A percentile compares a stretch with the other conserved stretches of the same genome.
phyloP scores from a whole-genome alignment of 2,329 filamentous ascomycete genomes.

The Aaosphaeria pasadenensis region DNA sequence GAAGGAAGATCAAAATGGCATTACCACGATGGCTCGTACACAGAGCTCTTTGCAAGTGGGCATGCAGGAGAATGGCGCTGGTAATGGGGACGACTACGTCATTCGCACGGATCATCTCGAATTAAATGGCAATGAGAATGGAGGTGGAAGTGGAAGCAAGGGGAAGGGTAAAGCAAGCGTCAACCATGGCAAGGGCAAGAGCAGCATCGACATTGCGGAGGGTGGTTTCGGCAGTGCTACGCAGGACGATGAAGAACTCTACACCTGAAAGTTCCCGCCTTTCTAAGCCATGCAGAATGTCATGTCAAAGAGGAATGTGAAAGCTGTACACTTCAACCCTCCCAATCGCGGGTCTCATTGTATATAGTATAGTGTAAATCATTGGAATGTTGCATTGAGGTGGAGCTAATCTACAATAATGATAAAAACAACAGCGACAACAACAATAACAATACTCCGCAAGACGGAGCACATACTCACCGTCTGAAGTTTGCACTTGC shows the following conservation, averaged over 20 bases:
- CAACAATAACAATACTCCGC: too few relatives aligned
- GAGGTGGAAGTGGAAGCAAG: constrained; percentile 12
- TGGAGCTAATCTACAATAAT: too few relatives aligned
- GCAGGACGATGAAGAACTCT: constrained; percentile 41
- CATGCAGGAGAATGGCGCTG: not conserved
- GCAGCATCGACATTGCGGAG: constrained; percentile 32
- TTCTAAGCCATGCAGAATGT: too few relatives aligned
- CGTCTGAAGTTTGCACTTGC: too few relatives aligned
- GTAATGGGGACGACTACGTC: constrained; percentile 33
- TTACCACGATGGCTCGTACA: constrained; percentile 26
- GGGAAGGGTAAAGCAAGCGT: constrained; percentile 36
- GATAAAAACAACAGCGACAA: too few relatives aligned
- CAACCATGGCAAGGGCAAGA: constrained; percentile 33
- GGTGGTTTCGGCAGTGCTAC: constrained; percentile 39
- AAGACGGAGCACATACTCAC: too few relatives aligned
- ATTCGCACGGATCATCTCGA: constrained; percentile 40
- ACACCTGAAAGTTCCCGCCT: constrained; percentile 12
- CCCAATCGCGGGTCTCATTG: too few relatives aligned
- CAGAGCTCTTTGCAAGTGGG: constrained; percentile 1
- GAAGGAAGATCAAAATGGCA: constrained; percentile 40
- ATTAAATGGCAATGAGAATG: constrained; percentile 20
- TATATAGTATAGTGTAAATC: too few relatives aligned
- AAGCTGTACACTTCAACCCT: too few relatives aligned
- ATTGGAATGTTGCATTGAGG: too few relatives aligned
- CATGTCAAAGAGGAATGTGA: too few relatives aligned